These are phyloP conservation scores for Liriodendron chinense DNA, from an alignment of 164 flowering plant genomes.

Conservation along the genomic window DNA sequence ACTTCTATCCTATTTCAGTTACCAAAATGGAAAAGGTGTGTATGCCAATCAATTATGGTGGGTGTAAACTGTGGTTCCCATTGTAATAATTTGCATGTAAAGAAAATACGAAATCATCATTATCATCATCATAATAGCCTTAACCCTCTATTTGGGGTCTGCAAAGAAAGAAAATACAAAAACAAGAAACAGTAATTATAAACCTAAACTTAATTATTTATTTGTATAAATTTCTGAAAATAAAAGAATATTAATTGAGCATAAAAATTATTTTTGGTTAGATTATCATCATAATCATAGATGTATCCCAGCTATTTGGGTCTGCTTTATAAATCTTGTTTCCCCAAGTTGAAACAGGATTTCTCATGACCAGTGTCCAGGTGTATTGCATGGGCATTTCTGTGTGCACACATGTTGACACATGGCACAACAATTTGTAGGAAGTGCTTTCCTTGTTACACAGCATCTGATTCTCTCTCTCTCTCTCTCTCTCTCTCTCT, in stretches of 20 bases:
- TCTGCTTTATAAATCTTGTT: background rate
- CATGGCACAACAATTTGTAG: background rate
- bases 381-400: background rate
- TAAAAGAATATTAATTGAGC: no score
- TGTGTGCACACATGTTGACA: background rate
- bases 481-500: slow-evolving; percentile 19
- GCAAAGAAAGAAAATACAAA: no score
- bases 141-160: no score
- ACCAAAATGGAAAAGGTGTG: background rate
- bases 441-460: background rate
- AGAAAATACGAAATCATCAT: background rate
- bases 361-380: background rate
- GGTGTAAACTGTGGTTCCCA: background rate
- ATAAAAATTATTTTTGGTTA: no score
- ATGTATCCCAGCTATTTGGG: background rate
- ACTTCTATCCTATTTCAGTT: background rate
- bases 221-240: no score
- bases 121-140: background rate
- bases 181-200: no score
- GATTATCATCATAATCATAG: background rate
- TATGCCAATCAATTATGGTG: background rate
- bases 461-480: background rate
- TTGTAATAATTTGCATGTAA: background rate
- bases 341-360: background rate
- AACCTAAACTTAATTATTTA: no score